Conservation (phyloP, 495 filamentous ascomycete genomes). For the Podospora fimiseda region DNA sequence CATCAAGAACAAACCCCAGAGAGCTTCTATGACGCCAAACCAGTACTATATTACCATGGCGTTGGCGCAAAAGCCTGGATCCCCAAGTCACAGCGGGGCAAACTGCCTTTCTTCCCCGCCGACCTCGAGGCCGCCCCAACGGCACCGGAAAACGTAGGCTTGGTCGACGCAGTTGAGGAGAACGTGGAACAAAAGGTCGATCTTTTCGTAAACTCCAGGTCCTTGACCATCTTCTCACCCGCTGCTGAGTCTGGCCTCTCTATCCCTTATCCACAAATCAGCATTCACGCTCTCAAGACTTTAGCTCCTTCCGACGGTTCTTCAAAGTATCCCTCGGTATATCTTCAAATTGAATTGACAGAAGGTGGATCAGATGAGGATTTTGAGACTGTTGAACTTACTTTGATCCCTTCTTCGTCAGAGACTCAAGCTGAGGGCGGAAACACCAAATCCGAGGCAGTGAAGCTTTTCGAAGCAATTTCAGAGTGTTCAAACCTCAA, state of each 20-base stretch:
- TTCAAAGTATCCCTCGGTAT: constrained; percentile 52
- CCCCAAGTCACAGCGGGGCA: constrained; percentile 33
- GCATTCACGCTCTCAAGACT: constrained; percentile 79
- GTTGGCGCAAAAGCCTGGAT: constrained; percentile 56
- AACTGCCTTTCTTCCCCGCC: constrained; percentile 46
- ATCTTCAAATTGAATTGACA: constrained; percentile 69
- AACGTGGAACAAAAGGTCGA: constrained; percentile 50
- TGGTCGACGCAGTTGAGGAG: constrained; percentile 30
- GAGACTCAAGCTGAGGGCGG: neutral
- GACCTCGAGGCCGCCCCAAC: constrained; percentile 25
- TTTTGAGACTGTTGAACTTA: constrained; percentile 63
- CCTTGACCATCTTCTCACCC: constrained; percentile 65
- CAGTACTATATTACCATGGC: constrained; percentile 72
- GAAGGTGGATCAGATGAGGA: constrained; percentile 58
- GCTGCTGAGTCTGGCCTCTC: constrained; percentile 55
- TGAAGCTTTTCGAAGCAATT: constrained; percentile 68
- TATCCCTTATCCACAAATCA: constrained; percentile 83
- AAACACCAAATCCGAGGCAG: constrained; percentile 27
- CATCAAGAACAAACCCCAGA: constrained; percentile 80
- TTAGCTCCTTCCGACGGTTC: constrained; percentile 16
- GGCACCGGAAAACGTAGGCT: constrained; percentile 25
- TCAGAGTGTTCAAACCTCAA: constrained; percentile 84
- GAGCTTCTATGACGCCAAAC: constrained; percentile 72
- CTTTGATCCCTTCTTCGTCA: constrained; percentile 54
- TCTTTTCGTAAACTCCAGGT: constrained; percentile 74